Base-by-base conservation (phyloP, 1,284 basidiomycete species). In the Ceratobasidium sp. region DNA sequence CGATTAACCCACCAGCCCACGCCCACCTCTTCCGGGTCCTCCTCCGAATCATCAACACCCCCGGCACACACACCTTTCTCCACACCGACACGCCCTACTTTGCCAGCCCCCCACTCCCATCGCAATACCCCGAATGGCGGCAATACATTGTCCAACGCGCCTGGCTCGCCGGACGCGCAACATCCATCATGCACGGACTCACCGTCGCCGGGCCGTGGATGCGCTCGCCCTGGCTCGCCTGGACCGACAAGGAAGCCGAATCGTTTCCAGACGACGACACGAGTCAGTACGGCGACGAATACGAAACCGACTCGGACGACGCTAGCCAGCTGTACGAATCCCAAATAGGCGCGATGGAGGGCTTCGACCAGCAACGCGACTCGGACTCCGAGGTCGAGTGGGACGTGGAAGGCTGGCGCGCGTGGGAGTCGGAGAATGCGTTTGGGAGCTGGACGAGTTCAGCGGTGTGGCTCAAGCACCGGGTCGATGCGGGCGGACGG, bases 121-220 rank as follows among this genome's bases (percentile, higher is more conserved):
- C 60, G 5, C 60, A 64, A 27, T 64, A 64, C 60, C 60, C 60
- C 47, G 60, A 64, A 52, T 64, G 60, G 60, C 45, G 60, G 13
- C 47, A 64, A 42, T 47, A 64, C 25, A 29, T 64, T n/a, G 49
- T 64, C 7, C 60, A 64, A 27, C 45, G 60, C 7, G 60, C 47
- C 17, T 64, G 60, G 60, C 60, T 64, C 13, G 60, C 60, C 10
- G 60, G 60, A 3, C 60, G 60, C 38, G 60, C 32, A 1, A 40
- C 60, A 20, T 49, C 32, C 22, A 52, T 52, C 7, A 53, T 53
- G 50, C 50, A 20, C 22, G 45, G 17, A 1, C n/a, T 2, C n/a
- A 31, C 20, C 3, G 60, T 29, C 5, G n/a, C 35, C 4, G 60
- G 60, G 1, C 60, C 60, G 12, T 64, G 60, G 60, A 49, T 52